Evolutionary conservation across 2,329 filamentous ascomycete genomes (phyloP).

Genomic region (Aspergillus sojae): DNA sequence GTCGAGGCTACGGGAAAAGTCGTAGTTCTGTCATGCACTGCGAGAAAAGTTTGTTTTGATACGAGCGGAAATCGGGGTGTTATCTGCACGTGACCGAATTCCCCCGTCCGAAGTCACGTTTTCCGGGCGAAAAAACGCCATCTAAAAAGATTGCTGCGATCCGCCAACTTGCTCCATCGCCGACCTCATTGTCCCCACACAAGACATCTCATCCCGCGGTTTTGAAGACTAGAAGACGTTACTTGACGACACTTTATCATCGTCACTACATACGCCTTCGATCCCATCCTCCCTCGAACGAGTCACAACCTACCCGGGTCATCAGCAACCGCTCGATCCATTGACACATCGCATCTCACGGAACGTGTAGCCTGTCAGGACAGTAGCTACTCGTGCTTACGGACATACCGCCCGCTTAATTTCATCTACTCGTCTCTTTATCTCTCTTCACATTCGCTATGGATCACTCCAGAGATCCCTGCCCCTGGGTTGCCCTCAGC

Average conservation of each 20-base stretch:
- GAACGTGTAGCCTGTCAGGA: slow-evolving; percentile 14
- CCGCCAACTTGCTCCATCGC: slow-evolving; percentile 18
- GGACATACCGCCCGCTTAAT: slow-evolving; percentile 1
- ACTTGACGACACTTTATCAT: neutral
- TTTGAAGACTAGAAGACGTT: neutral
- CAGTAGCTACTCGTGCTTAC: slow-evolving; percentile 12
- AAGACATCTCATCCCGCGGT: neutral
- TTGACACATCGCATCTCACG: slow-evolving; percentile 6
- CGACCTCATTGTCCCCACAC: slow-evolving; percentile 13
- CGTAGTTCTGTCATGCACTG: neutral
- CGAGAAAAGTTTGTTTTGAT: slow-evolving; percentile 18
- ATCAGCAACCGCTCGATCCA: slow-evolving; percentile 5
- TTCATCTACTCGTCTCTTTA: slow-evolving; percentile 4
- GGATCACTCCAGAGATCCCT: slow-evolving; percentile 97
- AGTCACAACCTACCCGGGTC: neutral
- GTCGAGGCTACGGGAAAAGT: slow-evolving; percentile 2
- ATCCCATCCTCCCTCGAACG: neutral
- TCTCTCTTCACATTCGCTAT: slow-evolving; percentile 51
- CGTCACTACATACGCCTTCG: neutral
- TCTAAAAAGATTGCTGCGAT: slow-evolving; percentile 23
- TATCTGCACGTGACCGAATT: slow-evolving; percentile 19
- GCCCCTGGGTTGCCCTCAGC: slow-evolving; percentile 93
- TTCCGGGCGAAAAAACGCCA: slow-evolving; percentile 26
- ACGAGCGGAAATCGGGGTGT: slow-evolving; percentile 17
- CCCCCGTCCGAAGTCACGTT: slow-evolving; percentile 22